Evolutionary conservation across 2,329 filamentous ascomycete species (phyloP).

Genomic region (Aspergillus bombycis): DNA sequence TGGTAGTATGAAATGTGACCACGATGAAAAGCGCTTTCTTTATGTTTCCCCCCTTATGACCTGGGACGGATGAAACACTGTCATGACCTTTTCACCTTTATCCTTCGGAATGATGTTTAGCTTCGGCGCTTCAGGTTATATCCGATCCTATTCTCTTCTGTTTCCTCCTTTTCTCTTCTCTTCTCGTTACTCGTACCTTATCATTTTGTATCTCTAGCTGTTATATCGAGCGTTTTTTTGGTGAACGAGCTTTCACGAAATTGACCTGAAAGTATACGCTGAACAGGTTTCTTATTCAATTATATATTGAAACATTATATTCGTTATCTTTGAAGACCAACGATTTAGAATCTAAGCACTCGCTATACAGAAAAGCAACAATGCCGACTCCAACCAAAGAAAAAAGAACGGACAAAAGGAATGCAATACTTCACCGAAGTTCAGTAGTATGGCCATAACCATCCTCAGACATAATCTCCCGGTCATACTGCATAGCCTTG

Average conservation of each 20-base stretch:
- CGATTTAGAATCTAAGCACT: neutral
- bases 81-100: neutral
- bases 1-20: neutral
- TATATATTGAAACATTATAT: neutral
- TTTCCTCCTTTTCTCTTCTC: neutral
- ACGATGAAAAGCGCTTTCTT: neutral
- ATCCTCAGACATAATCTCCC: slow-evolving; percentile 12
- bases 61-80: neutral
- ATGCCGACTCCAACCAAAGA: neutral
- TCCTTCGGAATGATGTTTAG: neutral
- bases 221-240: neutral
- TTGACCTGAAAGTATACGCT: neutral
- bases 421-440: slow-evolving; percentile 7
- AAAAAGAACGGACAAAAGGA: slow-evolving; percentile 4
- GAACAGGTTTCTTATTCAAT: neutral
- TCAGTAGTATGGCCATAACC: slow-evolving; percentile 14
- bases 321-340: neutral
- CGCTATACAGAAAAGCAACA: neutral
- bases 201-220: neutral
- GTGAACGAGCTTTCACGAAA: neutral
- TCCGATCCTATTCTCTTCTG: neutral
- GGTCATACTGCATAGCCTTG: slow-evolving; percentile 15
- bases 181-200: neutral
- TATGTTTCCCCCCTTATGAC: neutral
- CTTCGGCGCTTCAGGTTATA: neutral